Evolutionary conservation across 768 basidiomycete genomes (phyloP).

Genomic region (Gloeopeniophorella convolvens): DNA sequence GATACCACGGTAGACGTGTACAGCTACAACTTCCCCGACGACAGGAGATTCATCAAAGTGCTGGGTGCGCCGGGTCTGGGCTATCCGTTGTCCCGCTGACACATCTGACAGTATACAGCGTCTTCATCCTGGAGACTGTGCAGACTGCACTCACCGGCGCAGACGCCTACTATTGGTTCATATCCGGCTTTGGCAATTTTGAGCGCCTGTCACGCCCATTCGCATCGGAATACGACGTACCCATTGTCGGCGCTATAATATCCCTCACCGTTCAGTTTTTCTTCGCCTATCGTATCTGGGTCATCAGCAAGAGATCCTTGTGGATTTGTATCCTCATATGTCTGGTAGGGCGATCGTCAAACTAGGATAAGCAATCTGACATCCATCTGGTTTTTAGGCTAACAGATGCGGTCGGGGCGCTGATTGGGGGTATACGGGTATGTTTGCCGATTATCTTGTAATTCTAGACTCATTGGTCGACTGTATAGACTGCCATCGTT

Average conservation of each 20-base stretch:
- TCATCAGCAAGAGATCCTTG: not conserved
- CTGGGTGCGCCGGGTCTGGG: too few relatives aligned
- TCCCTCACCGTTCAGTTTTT: constrained; percentile 3
- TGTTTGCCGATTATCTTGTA: too few relatives aligned
- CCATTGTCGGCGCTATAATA: constrained; percentile 3
- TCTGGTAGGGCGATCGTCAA: not conserved
- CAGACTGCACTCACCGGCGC: not conserved
- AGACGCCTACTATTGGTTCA: constrained; percentile 10
- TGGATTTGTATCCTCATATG: not conserved
- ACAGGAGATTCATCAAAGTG: too few relatives aligned
- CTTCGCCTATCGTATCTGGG: constrained; percentile 11
- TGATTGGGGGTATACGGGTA: too few relatives aligned
- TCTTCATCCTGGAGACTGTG: constrained; percentile 1
- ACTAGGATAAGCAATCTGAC: too few relatives aligned
- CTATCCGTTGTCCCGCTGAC: too few relatives aligned
- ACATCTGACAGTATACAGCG: not conserved
- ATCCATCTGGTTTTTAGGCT: too few relatives aligned
- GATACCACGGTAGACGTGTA: too few relatives aligned
- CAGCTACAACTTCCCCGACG: too few relatives aligned
- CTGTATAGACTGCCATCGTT: too few relatives aligned
- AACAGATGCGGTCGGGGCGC: too few relatives aligned
- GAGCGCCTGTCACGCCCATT: not conserved
- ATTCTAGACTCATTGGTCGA: too few relatives aligned
- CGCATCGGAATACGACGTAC: not conserved
- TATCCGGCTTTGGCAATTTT: constrained; percentile 5